Percentiles rank a stretch among this genome's conserved stretches.
phyloP scores from a whole-genome alignment of 768 basidiomycete genomes.

The Tylopilus subfusipes region DNA sequence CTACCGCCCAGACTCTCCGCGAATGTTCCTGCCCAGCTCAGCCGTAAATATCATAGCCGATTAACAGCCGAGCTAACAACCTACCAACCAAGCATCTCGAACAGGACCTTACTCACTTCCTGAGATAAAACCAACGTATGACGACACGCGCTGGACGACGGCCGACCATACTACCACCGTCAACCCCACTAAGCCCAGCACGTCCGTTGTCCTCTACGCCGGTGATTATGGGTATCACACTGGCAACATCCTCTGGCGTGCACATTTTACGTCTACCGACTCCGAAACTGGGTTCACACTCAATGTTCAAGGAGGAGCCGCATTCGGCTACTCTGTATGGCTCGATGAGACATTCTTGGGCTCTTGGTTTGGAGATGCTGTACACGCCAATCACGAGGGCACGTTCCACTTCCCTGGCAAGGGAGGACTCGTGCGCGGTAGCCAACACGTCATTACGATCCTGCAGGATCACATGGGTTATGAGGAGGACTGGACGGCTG shows the following conservation, averaged over 20 bases:
- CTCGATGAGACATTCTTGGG: conserved; percentile 46
- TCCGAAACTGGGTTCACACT: conserved; percentile 42
- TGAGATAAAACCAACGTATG: conserved; percentile 39
- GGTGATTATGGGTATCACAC: conserved; percentile 52
- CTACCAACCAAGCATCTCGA: no score
- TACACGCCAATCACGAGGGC: conserved; percentile 10
- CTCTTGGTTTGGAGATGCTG: conserved; percentile 30
- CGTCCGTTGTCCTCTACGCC: conserved; percentile 43
- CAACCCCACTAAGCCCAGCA: conserved; percentile 38
- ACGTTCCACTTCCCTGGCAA: conserved; percentile 14
- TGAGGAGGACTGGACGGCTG: conserved; percentile 43
- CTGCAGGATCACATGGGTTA: conserved; percentile 55
- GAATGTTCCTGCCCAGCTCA: no score
- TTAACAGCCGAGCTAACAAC: no score
- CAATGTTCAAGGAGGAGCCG: conserved; percentile 42
- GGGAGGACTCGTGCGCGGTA: conserved; percentile 17
- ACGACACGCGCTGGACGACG: conserved; percentile 42
- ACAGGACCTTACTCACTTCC: conserved; percentile 32
- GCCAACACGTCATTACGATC: conserved; percentile 45
- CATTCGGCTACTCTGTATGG: conserved; percentile 51
- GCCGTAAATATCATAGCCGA: no score
- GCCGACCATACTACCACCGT: conserved; percentile 41
- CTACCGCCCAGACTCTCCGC: no score
- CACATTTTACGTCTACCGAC: conserved; percentile 46
- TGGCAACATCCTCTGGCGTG: conserved; percentile 51